These are phyloP conservation scores for Saccharomyces hybrid DNA, from an alignment of 1,139 yeast genomes.

Conservation along the genomic window DNA sequence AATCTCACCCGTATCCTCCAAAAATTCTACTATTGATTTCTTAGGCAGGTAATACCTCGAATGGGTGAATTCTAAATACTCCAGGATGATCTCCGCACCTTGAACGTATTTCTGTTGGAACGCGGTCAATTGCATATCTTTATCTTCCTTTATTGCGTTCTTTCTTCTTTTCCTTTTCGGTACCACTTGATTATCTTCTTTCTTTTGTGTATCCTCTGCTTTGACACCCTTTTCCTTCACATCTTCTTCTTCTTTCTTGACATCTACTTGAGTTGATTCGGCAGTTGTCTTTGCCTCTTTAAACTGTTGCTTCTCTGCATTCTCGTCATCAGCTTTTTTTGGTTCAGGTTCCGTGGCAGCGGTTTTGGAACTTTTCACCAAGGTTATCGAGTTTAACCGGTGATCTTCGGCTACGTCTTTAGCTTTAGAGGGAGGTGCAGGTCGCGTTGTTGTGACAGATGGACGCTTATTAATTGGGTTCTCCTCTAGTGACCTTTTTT, in stretches of 20 bases:
- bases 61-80: conserved; percentile 71
- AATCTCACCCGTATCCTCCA: conserved; percentile 24
- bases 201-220: conserved; percentile 3
- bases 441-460: conserved; percentile 3
- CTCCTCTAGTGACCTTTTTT: conserved; percentile 58
- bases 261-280: conserved; percentile 1
- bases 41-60: conserved; percentile 71
- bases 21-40: conserved; percentile 63
- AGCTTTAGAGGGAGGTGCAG: conserved; percentile 5
- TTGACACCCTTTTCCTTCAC: conserved; percentile 8
- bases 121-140: conserved; percentile 47
- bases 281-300: neutral
- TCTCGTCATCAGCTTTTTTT: neutral
- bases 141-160: conserved; percentile 32
- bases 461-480: conserved; percentile 22
- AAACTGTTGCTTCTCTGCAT: neutral
- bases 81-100: conserved; percentile 73
- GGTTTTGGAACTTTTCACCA: conserved; percentile 4
- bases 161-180: conserved; percentile 13
- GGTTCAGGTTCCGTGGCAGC: neutral
- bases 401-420: neutral
- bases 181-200: neutral
- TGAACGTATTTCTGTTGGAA: conserved; percentile 64
- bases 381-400: neutral
- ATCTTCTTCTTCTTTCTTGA: conserved; percentile 4